Percentiles rank a stretch among this genome's conserved stretches.
Conservation (phyloP, 805 yeast species). For the Zygotorulaspora florentina region DNA sequence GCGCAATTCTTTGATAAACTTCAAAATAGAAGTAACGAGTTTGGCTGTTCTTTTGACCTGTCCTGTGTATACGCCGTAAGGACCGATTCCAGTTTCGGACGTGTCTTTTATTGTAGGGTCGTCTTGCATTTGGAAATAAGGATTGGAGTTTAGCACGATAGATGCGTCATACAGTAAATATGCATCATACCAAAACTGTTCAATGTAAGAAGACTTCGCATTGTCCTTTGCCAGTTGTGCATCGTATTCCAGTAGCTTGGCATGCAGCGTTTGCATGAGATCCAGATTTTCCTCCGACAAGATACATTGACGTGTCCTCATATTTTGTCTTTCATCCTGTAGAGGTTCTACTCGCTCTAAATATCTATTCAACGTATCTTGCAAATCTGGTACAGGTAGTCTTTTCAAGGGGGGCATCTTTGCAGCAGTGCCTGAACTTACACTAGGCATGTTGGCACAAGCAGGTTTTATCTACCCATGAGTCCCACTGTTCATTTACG, state of each 20-base stretch:
- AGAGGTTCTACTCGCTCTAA: conserved; percentile 68
- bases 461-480: background rate
- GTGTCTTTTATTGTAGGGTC: conserved; percentile 61
- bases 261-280: conserved; percentile 50
- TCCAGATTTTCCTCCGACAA: conserved; percentile 23
- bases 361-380: conserved; percentile 62
- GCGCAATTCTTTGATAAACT: conserved; percentile 76
- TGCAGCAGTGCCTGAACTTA: background rate
- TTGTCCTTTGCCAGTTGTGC: conserved; percentile 57
- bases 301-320: conserved; percentile 51
- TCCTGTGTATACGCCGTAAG: conserved; percentile 34
- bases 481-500: background rate
- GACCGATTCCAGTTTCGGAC: conserved; percentile 29
- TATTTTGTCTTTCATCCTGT: conserved; percentile 72
- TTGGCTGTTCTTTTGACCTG: conserved; percentile 82
- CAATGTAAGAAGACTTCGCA: conserved; percentile 74
- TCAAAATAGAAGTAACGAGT: conserved; percentile 67
- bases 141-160: conserved; percentile 87
- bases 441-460: conserved; percentile 4
- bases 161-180: conserved; percentile 83
- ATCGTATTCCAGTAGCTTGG: conserved; percentile 57
- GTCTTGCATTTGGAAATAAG: conserved; percentile 84
- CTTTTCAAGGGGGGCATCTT: conserved; percentile 17
- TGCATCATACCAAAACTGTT: conserved; percentile 92
- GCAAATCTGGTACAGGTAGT: conserved; percentile 75